These are phyloP conservation scores for Pyrenochaeta sp. DNA, from an alignment of 2,329 filamentous ascomycete species.

Conservation along the genomic window DNA sequence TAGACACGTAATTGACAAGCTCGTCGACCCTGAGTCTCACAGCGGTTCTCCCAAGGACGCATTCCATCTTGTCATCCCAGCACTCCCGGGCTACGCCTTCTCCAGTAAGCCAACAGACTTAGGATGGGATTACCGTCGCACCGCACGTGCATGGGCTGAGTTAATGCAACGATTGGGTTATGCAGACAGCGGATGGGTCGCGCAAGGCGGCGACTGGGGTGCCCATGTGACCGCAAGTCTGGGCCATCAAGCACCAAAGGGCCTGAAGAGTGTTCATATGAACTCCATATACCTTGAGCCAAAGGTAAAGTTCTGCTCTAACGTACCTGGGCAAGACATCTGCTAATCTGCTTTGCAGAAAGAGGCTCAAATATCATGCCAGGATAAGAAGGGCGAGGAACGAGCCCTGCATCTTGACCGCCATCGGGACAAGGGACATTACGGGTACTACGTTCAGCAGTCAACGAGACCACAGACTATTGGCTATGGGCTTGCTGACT, in stretches of 20 bases:
- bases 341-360: neutral
- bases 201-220: conserved; percentile 22
- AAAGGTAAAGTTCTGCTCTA: conserved; percentile 10
- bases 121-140: conserved; percentile 65
- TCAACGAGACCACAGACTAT: conserved; percentile 74
- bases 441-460: conserved; percentile 66
- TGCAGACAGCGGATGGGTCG: conserved; percentile 51
- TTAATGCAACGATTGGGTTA: conserved; percentile 74
- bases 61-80: conserved; percentile 61
- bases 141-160: conserved; percentile 69
- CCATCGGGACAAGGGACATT: neutral
- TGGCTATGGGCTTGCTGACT: conserved; percentile 72
- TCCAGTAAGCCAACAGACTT: conserved; percentile 56
- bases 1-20: conserved; percentile 39
- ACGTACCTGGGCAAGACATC: neutral
- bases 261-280: conserved; percentile 19
- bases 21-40: conserved; percentile 35
- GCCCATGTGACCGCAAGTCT: conserved; percentile 7
- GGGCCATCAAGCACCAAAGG: conserved; percentile 18
- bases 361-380: neutral
- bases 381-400: neutral
- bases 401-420: neutral
- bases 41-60: conserved; percentile 24
- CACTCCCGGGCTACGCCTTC: conserved; percentile 62
- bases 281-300: conserved; percentile 19